These are phyloP conservation scores for Cyclocybe cylindracea DNA, from an alignment of 768 basidiomycete species.

Conservation along the genomic window DNA sequence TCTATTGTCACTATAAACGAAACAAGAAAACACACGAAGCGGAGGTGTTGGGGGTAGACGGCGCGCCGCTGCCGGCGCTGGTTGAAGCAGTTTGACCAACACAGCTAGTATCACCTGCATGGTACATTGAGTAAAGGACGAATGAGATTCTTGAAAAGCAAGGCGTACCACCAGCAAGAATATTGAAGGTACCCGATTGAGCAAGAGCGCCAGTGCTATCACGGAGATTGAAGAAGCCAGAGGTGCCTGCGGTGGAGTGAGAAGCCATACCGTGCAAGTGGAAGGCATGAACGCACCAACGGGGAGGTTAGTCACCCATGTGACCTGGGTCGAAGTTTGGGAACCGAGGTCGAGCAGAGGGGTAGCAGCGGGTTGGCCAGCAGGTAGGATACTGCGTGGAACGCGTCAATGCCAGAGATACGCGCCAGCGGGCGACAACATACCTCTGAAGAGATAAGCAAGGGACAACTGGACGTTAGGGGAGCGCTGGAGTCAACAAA, in stretches of 20 bases:
- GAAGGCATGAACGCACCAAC: slow-evolving; percentile 14
- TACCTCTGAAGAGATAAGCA: slow-evolving; percentile 14
- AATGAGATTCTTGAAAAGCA: not conserved
- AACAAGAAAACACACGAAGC: not conserved
- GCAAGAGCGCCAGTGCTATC: slow-evolving; percentile 24
- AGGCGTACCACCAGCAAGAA: slow-evolving; percentile 20
- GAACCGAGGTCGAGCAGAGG: slow-evolving; percentile 24
- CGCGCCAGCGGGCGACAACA: not conserved
- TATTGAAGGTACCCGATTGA: slow-evolving; percentile 25
- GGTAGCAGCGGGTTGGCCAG: slow-evolving; percentile 21
- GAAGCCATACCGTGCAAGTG: not conserved
- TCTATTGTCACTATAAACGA: not conserved
- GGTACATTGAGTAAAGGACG: not conserved
- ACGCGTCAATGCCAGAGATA: not conserved
- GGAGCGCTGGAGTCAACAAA: not conserved
- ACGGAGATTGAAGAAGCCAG: slow-evolving; percentile 22
- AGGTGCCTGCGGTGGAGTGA: slow-evolving; percentile 13
- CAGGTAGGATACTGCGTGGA: slow-evolving; percentile 21
- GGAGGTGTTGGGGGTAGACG: not conserved
- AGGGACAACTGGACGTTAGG: not conserved
- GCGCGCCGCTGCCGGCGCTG: slow-evolving; percentile 8
- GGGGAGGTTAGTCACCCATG: slow-evolving; percentile 27
- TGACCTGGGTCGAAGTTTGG: slow-evolving; percentile 17
- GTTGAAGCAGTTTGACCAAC: slow-evolving; percentile 14
- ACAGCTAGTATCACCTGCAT: slow-evolving; percentile 21